Base-by-base conservation (phyloP, 805 yeast species). In the Kodamaea restingae region DNA sequence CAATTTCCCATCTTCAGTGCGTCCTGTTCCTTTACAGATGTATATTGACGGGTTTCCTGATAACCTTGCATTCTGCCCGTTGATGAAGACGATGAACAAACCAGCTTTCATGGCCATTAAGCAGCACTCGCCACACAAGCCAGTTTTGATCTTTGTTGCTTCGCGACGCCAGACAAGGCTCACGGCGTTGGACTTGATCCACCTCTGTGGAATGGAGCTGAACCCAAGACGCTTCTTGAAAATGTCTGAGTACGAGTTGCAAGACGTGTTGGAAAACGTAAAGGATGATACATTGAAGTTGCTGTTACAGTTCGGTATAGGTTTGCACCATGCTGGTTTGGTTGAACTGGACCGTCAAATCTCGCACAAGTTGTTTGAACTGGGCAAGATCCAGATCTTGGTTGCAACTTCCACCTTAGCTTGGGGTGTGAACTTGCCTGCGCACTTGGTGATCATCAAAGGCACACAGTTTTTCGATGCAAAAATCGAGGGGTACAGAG, bases 21-120 rank as follows among this genome's bases (percentile, higher is more conserved):
- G 95, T 44, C 95, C 95, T 0, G 93, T 85, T 35, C 95, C 95
- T 2, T 65, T 85, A 41, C 84, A 85, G 51, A 85, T 85, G 91
- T 85, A 81, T 50, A 85, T 85, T 46, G 95, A 85, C 54, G 95
- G 95, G 0, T 85, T 81, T 51, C 90, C 88, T 1, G 93, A 84
- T 47, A 81, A 83, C 46, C 69, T 82, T 44, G 88, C 88, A 1
- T 84, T 85, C 54, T 80, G 88, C 50, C 88, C 91, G 1, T 66
- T 86, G 52, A 85, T 85, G 96, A 86, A 80, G 66, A 84, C 80
- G 15, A 86, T 78, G 93, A 88, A 81, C 70, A 88, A 74, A 52
- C 96, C 97, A 1, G 91, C 95, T 0, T 88, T 84, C 53, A 77
- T 83, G 82, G 95, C 96, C 0, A 88, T 88, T 46, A 86, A 88